Conservation (phyloP, 305 asterid genomes). For the Rubia occidens region DNA sequence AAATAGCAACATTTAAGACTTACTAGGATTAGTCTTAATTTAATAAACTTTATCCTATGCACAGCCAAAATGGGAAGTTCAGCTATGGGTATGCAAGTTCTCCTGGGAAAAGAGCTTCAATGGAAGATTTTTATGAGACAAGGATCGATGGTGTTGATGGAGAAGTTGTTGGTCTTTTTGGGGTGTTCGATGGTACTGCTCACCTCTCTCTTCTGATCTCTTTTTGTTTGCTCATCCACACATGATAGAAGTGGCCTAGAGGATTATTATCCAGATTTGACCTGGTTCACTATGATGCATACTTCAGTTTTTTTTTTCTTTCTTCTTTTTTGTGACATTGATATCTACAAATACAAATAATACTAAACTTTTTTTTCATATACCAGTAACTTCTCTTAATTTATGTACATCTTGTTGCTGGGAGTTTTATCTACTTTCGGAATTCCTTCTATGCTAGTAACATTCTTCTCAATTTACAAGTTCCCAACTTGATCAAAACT, state of each 20-base stretch:
- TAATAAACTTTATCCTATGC: slow-evolving; percentile 11
- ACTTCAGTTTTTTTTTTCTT: neutral
- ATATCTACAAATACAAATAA: neutral
- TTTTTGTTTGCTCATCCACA: slow-evolving; percentile 1
- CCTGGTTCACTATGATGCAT: neutral
- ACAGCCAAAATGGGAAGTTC: slow-evolving; percentile 83
- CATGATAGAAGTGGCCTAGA: neutral
- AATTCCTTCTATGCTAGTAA: neutral
- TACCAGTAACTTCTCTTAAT: neutral
- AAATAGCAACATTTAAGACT: neutral
- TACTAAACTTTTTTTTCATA: neutral
- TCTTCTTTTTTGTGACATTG: neutral
- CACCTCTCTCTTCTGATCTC: slow-evolving; percentile 21
- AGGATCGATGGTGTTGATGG: slow-evolving; percentile 96
- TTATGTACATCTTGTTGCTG: neutral
- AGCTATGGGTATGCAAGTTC: slow-evolving; percentile 95
- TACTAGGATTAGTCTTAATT: slow-evolving; percentile 14
- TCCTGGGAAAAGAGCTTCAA: slow-evolving; percentile 89
- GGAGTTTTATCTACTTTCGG: neutral
- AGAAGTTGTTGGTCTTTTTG: slow-evolving; percentile 87
- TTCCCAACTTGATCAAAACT: neutral
- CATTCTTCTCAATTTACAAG: neutral
- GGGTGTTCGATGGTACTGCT: slow-evolving; percentile 71
- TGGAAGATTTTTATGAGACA: slow-evolving; percentile 99
- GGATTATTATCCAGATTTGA: neutral